A percentile compares a stretch with the other conserved stretches of the same genome.
Conservation (phyloP, 1,139 yeast genomes). For the Pneumocystis carinii region DNA sequence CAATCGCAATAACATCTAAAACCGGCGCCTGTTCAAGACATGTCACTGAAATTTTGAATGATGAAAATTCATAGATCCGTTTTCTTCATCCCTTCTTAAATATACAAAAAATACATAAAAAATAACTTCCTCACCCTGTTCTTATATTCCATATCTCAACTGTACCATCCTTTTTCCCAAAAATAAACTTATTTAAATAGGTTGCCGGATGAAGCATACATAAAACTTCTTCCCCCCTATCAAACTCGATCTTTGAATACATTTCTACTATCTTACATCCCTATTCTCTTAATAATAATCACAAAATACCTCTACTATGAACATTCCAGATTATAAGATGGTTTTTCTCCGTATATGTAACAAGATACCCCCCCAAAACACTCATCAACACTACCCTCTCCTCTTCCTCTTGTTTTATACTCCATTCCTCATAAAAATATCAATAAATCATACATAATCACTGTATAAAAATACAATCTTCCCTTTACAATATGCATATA, state of each 20-base stretch:
- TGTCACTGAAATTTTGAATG: constrained; percentile 32
- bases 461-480: constrained; percentile 42
- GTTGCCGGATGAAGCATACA: constrained; percentile 77
- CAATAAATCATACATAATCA: background rate
- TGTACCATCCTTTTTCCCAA: constrained; percentile 27
- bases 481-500: constrained; percentile 79
- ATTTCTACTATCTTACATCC: constrained; percentile 38
- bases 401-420: constrained; percentile 22
- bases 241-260: constrained; percentile 48
- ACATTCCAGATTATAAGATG: constrained; percentile 43
- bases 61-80: constrained; percentile 42
- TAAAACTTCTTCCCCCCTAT: constrained; percentile 53
- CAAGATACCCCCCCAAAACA: constrained; percentile 66
- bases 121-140: constrained; percentile 25
- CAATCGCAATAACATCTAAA: constrained; percentile 67
- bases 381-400: constrained; percentile 36
- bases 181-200: constrained; percentile 72
- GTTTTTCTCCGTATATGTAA: constrained; percentile 36
- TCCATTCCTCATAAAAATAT: background rate
- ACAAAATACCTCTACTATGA: constrained; percentile 22
- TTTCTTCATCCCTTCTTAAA: constrained; percentile 73
- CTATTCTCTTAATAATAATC: constrained; percentile 27
- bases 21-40: constrained; percentile 73
- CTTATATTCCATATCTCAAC: constrained; percentile 26
- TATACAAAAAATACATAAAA: constrained; percentile 39